These are phyloP conservation scores for Exophiala aquamarina DNA, from an alignment of 2,329 filamentous ascomycete species.

Conservation along the genomic window DNA sequence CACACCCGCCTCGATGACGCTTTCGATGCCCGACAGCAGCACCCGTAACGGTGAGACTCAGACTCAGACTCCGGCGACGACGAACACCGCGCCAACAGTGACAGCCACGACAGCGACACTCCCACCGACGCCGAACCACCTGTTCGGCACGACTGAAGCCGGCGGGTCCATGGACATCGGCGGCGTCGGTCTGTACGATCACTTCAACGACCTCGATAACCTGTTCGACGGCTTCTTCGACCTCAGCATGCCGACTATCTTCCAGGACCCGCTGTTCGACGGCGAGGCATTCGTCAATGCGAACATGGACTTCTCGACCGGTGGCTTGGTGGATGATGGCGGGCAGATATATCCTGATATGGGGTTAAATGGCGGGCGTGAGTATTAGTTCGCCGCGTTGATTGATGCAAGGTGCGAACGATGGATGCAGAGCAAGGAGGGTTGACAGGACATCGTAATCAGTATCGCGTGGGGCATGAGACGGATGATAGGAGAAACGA, in stretches of 20 bases:
- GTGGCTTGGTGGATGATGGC: background rate
- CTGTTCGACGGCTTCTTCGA: slow-evolving; percentile 30
- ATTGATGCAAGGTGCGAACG: too few relatives aligned
- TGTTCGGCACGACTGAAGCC: background rate
- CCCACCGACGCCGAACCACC: background rate
- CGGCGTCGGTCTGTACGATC: slow-evolving; percentile 11
- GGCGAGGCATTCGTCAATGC: slow-evolving; percentile 24
- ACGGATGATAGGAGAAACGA: too few relatives aligned
- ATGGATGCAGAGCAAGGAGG: too few relatives aligned
- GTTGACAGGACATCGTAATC: too few relatives aligned
- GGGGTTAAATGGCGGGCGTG: background rate
- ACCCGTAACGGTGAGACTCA: background rate
- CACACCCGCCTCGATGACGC: slow-evolving; percentile 1
- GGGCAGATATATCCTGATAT: slow-evolving; percentile 2
- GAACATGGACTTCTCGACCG: slow-evolving; percentile 9
- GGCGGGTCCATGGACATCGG: background rate
- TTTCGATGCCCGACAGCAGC: too few relatives aligned
- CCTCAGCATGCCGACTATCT: slow-evolving; percentile 29
- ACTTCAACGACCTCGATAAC: slow-evolving; percentile 28
- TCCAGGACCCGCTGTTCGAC: slow-evolving; percentile 27
- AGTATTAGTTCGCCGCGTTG: too few relatives aligned
- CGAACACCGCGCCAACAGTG: background rate
- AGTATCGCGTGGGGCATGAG: too few relatives aligned
- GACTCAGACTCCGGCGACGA: background rate
- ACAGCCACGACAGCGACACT: background rate